Evolutionary conservation across 2,329 filamentous ascomycete species (phyloP).

Genomic region (Chaetomium sp.): DNA sequence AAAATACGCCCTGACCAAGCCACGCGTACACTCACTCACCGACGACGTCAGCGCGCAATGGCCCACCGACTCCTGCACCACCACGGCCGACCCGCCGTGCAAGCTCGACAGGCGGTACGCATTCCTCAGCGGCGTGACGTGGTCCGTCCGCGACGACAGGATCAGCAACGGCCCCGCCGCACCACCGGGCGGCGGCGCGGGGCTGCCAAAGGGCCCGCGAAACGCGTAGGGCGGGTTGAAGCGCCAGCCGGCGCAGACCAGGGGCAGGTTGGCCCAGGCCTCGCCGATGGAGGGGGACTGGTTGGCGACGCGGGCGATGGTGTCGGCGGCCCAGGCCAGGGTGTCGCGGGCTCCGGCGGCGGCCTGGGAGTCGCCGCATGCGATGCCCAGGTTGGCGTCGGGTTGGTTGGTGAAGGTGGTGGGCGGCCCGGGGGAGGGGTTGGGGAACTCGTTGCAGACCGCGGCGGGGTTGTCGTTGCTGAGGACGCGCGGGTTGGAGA

Average conservation of each 20-base stretch:
- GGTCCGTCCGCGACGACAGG: slow-evolving; percentile 21
- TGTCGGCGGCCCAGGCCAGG: slow-evolving; percentile 6
- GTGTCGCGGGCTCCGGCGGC: slow-evolving; percentile 10
- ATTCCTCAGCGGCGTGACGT: slow-evolving; percentile 25
- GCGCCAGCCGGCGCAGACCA: slow-evolving; percentile 20
- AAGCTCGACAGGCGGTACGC: slow-evolving; percentile 18
- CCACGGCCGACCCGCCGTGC: slow-evolving; percentile 20
- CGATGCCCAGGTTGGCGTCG: slow-evolving; percentile 16
- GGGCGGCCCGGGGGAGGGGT: neutral
- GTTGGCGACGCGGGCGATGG: neutral
- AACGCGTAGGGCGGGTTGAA: slow-evolving; percentile 19
- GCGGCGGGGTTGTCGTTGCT: neutral
- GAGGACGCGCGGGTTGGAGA: slow-evolving; percentile 2
- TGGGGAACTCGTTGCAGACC: neutral
- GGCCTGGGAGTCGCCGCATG: slow-evolving; percentile 26
- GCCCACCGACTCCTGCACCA: slow-evolving; percentile 22
- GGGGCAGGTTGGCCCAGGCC: slow-evolving; percentile 15
- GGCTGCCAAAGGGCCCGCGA: slow-evolving; percentile 22
- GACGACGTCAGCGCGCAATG: slow-evolving; percentile 19
- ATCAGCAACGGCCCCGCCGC: slow-evolving; percentile 23
- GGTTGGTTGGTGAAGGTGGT: slow-evolving; percentile 5
- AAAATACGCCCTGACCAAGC: slow-evolving; percentile 22
- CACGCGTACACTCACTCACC: slow-evolving; percentile 14
- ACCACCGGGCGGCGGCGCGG: neutral
- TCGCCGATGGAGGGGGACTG: slow-evolving; percentile 24